These are phyloP conservation scores for Scolecobasidium constrictum DNA, from an alignment of 2,329 filamentous ascomycete genomes.

Conservation along the genomic window DNA sequence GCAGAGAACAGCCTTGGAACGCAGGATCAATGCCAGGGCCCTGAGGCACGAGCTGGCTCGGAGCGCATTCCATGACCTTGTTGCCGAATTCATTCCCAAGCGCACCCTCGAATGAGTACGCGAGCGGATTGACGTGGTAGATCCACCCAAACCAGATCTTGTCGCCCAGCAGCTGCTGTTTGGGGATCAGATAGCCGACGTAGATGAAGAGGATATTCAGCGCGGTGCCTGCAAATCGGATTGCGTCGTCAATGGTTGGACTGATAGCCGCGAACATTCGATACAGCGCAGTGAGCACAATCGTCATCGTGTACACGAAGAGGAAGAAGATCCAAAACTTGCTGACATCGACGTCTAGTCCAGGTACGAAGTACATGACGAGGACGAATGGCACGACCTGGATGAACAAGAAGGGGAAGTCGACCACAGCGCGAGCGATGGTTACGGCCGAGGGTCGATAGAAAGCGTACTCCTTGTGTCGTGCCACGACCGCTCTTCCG, in stretches of 20 bases:
- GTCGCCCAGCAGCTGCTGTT: slow-evolving; percentile 18
- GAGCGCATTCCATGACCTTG: slow-evolving; percentile 45
- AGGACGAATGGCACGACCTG: slow-evolving; percentile 42
- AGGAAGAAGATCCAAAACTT: slow-evolving; percentile 38
- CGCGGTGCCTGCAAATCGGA: slow-evolving; percentile 19
- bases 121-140: slow-evolving; percentile 13
- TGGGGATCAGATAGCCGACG: slow-evolving; percentile 22
- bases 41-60: slow-evolving; percentile 46
- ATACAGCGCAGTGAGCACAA: slow-evolving; percentile 35
- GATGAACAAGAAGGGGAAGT: slow-evolving; percentile 33
- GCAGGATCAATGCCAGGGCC: slow-evolving; percentile 43
- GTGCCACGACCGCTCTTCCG: slow-evolving; percentile 57
- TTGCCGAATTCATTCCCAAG: slow-evolving; percentile 48
- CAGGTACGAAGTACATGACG: slow-evolving; percentile 41
- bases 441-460: slow-evolving; percentile 53
- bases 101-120: slow-evolving; percentile 21
- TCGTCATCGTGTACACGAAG: slow-evolving; percentile 29
- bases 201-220: slow-evolving; percentile 21
- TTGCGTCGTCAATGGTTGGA: slow-evolving; percentile 17
- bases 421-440: slow-evolving; percentile 20
- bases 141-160: slow-evolving; percentile 12
- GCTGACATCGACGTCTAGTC: slow-evolving; percentile 32
- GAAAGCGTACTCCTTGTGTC: slow-evolving; percentile 58
- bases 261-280: slow-evolving; percentile 26
- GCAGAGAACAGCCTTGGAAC: slow-evolving; percentile 40